These are phyloP conservation scores for Lecanicillium sp. DNA, from an alignment of 2,329 filamentous ascomycete genomes.

Conservation along the genomic window DNA sequence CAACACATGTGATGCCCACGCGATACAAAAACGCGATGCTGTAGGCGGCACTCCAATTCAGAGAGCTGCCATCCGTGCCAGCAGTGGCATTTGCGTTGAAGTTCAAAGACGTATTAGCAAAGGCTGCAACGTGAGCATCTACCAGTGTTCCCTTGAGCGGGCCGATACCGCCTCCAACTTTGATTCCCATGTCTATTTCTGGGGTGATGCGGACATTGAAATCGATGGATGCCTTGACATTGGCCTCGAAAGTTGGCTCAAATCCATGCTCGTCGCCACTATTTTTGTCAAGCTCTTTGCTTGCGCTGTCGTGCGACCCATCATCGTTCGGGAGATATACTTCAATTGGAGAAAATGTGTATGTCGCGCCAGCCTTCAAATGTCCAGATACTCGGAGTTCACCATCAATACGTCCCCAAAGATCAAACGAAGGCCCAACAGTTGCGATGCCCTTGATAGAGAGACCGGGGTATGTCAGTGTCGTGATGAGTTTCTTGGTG, in stretches of 20 bases:
- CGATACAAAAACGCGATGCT: neutral
- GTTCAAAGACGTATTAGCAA: neutral
- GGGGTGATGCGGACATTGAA: conserved; percentile 4
- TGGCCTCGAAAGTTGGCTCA: conserved; percentile 9
- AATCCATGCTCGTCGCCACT: neutral
- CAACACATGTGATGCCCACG: neutral
- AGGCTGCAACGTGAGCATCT: neutral
- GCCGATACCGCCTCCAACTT: conserved; percentile 8
- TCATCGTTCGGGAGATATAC: neutral
- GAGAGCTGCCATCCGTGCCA: neutral
- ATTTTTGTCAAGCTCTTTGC: neutral
- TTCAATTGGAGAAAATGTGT: neutral
- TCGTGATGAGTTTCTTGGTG: conserved; percentile 14
- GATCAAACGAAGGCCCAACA: conserved; percentile 17
- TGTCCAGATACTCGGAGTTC: conserved; percentile 1
- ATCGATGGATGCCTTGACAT: conserved; percentile 1
- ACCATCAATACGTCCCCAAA: conserved; percentile 13
- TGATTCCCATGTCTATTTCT: conserved; percentile 13
- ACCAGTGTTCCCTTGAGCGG: neutral
- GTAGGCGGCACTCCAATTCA: too few relatives aligned
- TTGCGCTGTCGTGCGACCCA: neutral
- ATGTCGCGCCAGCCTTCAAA: neutral
- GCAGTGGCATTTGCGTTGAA: neutral
- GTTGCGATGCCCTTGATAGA: conserved; percentile 17
- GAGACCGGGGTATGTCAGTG: conserved; percentile 15